Percentiles rank a stretch among this genome's conserved stretches.
These are phyloP conservation scores for Trichothecium roseum DNA, from an alignment of 2,329 filamentous ascomycete species.

Conservation along the genomic window DNA sequence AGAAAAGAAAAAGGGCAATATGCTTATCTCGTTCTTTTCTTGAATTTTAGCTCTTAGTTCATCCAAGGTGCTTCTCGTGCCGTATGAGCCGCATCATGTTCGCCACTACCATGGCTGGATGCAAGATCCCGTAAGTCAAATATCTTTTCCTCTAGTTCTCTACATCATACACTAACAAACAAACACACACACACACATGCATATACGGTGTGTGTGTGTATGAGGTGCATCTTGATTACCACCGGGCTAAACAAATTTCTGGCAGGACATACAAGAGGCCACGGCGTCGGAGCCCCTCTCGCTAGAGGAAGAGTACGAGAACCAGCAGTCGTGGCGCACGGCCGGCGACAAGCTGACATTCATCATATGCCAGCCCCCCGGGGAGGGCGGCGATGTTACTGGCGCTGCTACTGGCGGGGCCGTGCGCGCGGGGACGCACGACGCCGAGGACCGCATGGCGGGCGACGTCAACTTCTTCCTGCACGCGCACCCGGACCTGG, in stretches of 20 bases:
- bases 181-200: too few species aligned
- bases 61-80: constrained; percentile 61
- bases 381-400: constrained; percentile 1
- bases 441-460: constrained; percentile 48
- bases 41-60: constrained; percentile 69
- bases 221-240: too few species aligned
- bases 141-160: too few species aligned
- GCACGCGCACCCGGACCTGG: constrained; percentile 30
- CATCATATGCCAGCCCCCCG: constrained; percentile 57
- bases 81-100: constrained; percentile 76
- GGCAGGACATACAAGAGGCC: constrained; percentile 62
- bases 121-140: constrained; percentile 58
- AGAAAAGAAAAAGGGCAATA: not conserved
- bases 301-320: constrained; percentile 74
- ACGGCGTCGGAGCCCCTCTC: constrained; percentile 82
- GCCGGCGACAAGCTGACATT: constrained; percentile 87
- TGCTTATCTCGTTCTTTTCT: too few species aligned
- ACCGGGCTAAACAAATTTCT: not conserved
- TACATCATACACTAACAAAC: not conserved
- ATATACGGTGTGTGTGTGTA: too few species aligned
- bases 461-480: constrained; percentile 80
- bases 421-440: constrained; percentile 32
- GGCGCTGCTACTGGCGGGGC: not conserved
- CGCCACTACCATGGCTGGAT: constrained; percentile 83
- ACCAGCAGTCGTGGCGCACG: constrained; percentile 78